A percentile compares a stretch with the other conserved stretches of the same genome.
These are phyloP conservation scores for Globisporangium megalacanthum DNA, from an alignment of 352 stramenopile species.

Conservation along the genomic window DNA sequence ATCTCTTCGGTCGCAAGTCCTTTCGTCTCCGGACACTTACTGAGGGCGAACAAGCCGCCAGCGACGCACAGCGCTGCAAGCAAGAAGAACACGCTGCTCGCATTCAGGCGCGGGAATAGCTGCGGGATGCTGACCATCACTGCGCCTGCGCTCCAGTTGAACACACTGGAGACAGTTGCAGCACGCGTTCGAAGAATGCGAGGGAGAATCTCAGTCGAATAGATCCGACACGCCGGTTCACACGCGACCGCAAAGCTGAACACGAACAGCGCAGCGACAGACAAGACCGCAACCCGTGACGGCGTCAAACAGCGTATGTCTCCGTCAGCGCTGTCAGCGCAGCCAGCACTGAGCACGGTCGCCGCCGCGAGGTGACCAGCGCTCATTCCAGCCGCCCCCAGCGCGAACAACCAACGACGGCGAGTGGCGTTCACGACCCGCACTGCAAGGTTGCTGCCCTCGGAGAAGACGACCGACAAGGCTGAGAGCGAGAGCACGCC, in stretches of 20 bases:
- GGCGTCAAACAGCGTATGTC: slow-evolving; percentile 37
- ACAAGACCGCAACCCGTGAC: slow-evolving; percentile 24
- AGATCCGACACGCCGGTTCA: slow-evolving; percentile 53
- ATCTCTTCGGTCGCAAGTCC: slow-evolving; percentile 35
- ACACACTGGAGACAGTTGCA: slow-evolving; percentile 27
- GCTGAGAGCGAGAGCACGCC: slow-evolving; percentile 20
- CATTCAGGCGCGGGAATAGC: slow-evolving; percentile 37
- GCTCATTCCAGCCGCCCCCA: slow-evolving; percentile 31
- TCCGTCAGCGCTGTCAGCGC: slow-evolving; percentile 21
- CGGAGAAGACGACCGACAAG: slow-evolving; percentile 19
- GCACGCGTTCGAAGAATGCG: slow-evolving; percentile 34
- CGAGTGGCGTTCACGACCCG: slow-evolving; percentile 29
- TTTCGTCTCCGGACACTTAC: slow-evolving; percentile 35
- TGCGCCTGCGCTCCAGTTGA: slow-evolving; percentile 28
- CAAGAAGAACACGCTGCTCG: slow-evolving; percentile 47
- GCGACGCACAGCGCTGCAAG: slow-evolving; percentile 33
- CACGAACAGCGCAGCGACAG: slow-evolving; percentile 31
- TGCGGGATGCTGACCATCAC: slow-evolving; percentile 38
- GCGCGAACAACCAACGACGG: slow-evolving; percentile 23
- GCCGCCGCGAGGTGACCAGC: slow-evolving; percentile 16
- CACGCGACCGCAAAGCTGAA: slow-evolving; percentile 54
- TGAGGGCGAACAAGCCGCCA: slow-evolving; percentile 29
- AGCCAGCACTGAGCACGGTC: slow-evolving; percentile 5
- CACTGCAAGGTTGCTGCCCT: slow-evolving; percentile 30
- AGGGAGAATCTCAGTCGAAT: slow-evolving; percentile 49